These are phyloP conservation scores for Triadica sebifera DNA, from an alignment of 345 rosid species.

Conservation along the genomic window DNA sequence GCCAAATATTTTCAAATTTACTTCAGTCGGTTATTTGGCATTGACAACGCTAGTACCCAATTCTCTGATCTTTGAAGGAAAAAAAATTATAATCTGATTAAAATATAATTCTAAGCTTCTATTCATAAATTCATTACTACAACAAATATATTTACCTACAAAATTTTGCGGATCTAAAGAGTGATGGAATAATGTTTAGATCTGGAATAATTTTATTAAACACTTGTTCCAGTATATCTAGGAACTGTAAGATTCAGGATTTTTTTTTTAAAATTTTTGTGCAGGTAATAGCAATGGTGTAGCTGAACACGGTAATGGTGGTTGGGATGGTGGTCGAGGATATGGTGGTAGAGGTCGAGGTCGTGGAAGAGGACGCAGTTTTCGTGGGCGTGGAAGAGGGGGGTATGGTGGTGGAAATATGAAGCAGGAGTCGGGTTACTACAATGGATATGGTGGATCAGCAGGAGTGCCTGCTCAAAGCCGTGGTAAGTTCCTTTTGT, in stretches of 20 bases:
- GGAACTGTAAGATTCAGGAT: background rate
- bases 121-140: no score
- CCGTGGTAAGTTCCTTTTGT: conserved; percentile 23
- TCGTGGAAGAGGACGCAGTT: conserved; percentile 22
- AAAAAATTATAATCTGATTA: background rate
- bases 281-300: conserved; percentile 29
- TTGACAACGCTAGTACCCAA: no score
- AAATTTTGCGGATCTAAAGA: background rate
- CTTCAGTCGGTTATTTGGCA: background rate
- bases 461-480: conserved; percentile 17
- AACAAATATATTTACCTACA: no score
- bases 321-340: conserved; percentile 21
- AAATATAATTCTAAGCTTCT: no score
- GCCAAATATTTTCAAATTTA: background rate
- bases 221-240: background rate
- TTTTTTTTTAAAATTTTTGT: no score
- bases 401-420: conserved; percentile 23
- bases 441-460: conserved; percentile 24
- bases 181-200: no score
- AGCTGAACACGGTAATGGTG: conserved; percentile 2
- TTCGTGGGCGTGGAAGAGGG: conserved; percentile 24
- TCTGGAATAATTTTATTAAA: background rate
- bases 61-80: background rate
- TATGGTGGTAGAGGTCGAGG: conserved; percentile 21
- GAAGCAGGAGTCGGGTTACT: conserved; percentile 28